A percentile compares a stretch with the other conserved stretches of the same genome.
Evolutionary conservation across 2,329 filamentous ascomycete genomes (phyloP).

Genomic region (Xylariaceae sp.): DNA sequence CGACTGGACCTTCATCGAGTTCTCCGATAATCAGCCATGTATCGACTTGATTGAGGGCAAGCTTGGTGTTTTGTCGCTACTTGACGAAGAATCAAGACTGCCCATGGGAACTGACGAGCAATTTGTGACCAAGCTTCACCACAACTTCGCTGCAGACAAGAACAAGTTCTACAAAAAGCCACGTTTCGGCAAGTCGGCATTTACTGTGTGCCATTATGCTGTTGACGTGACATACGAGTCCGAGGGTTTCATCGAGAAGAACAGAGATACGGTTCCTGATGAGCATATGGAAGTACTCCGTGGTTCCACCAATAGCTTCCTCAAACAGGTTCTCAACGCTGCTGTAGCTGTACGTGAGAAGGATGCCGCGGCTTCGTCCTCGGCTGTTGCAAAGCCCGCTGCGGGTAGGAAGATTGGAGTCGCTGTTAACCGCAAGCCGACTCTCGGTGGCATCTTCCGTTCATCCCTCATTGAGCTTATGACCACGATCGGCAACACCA

Average conservation of each 20-base stretch:
- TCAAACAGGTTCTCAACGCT: slow-evolving; percentile 79
- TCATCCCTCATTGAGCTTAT: slow-evolving; percentile 97
- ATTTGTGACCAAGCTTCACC: slow-evolving; percentile 93
- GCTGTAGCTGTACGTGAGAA: slow-evolving; percentile 88
- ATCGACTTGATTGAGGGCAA: slow-evolving; percentile 98
- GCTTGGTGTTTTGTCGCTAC: slow-evolving; percentile 83
- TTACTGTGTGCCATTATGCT: slow-evolving; percentile 98
- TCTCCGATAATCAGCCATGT: slow-evolving; percentile 98
- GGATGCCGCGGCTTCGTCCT: slow-evolving; percentile 64
- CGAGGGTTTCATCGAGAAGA: slow-evolving; percentile 99
- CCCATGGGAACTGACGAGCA: slow-evolving; percentile 98
- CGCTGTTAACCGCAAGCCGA: slow-evolving; percentile 93
- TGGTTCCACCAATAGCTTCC: slow-evolving; percentile 79
- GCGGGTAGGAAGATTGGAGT: slow-evolving; percentile 85
- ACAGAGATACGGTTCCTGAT: slow-evolving; percentile 95
- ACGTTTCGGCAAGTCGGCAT: slow-evolving; percentile 92
- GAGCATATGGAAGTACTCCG: slow-evolving; percentile 94
- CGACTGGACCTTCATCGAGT: slow-evolving; percentile 99
- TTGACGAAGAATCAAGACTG: slow-evolving; percentile 94
- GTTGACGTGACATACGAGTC: slow-evolving; percentile 98
- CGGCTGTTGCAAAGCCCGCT: slow-evolving; percentile 73
- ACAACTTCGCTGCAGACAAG: slow-evolving; percentile 87
- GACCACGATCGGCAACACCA: slow-evolving; percentile 95
- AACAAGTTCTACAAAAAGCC: slow-evolving; percentile 99
- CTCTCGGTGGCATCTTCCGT: slow-evolving; percentile 97